Evolutionary conservation across 2,329 filamentous ascomycete species (phyloP).

Genomic region (Exserohilum rostratum): DNA sequence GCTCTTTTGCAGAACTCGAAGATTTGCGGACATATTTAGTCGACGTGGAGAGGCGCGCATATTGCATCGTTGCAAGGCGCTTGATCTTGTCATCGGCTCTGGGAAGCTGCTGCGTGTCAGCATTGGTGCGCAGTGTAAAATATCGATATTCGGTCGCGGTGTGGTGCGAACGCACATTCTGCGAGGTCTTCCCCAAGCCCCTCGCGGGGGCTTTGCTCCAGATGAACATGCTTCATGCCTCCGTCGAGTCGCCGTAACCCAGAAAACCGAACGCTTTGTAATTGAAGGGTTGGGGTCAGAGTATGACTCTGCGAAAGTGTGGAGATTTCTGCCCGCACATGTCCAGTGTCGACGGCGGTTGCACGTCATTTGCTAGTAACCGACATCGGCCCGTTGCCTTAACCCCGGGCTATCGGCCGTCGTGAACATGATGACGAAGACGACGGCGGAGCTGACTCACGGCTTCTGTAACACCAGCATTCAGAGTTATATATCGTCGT

Average conservation of each 20-base stretch:
- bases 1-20: conserved; percentile 42
- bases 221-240: conserved; percentile 50
- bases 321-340: conserved; percentile 10
- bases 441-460: not conserved
- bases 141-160: conserved; percentile 3
- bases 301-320: conserved; percentile 14
- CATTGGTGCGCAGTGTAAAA: conserved; percentile 11
- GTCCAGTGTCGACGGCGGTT: conserved; percentile 5
- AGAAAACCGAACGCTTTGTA: not conserved
- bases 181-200: conserved; percentile 38
- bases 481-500: not conserved
- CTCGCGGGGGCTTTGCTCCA: conserved; percentile 41
- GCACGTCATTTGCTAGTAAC: conserved; percentile 25
- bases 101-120: conserved; percentile 25
- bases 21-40: conserved; percentile 26
- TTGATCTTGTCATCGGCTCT: conserved; percentile 29
- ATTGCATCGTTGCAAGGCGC: conserved; percentile 2
- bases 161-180: conserved; percentile 30
- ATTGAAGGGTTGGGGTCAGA: not conserved
- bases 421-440: conserved; percentile 8
- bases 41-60: conserved; percentile 18
- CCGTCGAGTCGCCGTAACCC: conserved; percentile 20
- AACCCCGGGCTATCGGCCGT: conserved; percentile 5
- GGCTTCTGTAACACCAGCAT: not conserved
- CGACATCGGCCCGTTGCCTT: conserved; percentile 19